Percentiles rank a stretch among this genome's conserved stretches.
These are phyloP conservation scores for Gossypium davidsonii DNA, from an alignment of 441 rosid species.

Conservation along the genomic window DNA sequence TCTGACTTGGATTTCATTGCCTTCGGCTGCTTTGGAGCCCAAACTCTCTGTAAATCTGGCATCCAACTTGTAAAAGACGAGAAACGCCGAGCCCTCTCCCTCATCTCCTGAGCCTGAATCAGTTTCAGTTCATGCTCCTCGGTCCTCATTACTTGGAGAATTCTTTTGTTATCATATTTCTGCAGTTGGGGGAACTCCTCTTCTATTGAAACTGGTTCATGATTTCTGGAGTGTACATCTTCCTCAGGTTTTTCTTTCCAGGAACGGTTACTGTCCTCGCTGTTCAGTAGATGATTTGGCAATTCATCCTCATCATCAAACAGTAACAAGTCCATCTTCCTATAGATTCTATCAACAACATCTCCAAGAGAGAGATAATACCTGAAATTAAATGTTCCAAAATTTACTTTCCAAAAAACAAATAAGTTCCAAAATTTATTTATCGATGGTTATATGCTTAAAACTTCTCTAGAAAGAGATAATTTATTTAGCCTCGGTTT, in stretches of 20 bases:
- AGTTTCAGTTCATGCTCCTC: constrained; percentile 41
- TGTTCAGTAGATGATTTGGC: constrained; percentile 44
- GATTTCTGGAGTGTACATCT: constrained; percentile 18
- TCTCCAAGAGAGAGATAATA: constrained; percentile 53
- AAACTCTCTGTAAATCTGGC: constrained; percentile 82
- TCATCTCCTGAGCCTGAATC: constrained; percentile 54
- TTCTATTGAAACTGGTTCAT: constrained; percentile 25
- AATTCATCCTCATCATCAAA: constrained; percentile 54
- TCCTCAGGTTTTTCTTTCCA: constrained; percentile 33
- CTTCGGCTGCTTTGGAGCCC: constrained; percentile 68
- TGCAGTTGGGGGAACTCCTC: constrained; percentile 22
- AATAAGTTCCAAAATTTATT: too few relatives aligned
- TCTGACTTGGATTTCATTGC: constrained; percentile 29
- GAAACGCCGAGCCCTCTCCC: constrained; percentile 77
- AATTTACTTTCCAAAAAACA: background rate
- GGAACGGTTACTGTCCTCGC: constrained; percentile 65
- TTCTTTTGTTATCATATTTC: constrained; percentile 22
- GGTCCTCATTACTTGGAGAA: constrained; percentile 18
- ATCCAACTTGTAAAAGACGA: constrained; percentile 73
- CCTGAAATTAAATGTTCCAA: constrained; percentile 37
- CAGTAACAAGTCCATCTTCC: constrained; percentile 67
- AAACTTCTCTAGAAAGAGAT: background rate
- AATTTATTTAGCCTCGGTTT: background rate
- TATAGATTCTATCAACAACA: constrained; percentile 57
- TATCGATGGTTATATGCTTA: background rate